Evolutionary conservation across 441 rosid species (phyloP).

Genomic region (Populus trichocarpa): DNA sequence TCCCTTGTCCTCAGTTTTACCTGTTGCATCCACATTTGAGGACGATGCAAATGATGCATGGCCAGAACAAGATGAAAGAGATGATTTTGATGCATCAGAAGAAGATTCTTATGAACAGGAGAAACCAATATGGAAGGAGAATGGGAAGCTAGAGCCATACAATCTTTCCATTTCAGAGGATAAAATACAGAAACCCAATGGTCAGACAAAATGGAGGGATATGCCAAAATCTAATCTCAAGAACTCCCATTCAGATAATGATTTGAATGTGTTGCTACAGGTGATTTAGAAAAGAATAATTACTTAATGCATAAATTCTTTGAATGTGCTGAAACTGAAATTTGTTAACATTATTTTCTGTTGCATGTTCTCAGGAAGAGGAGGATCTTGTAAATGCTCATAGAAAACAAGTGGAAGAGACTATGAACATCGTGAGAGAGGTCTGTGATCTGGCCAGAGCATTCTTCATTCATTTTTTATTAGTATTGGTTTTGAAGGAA

Average conservation of each 20-base stretch:
- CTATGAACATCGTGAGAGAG: constrained; percentile 64
- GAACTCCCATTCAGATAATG: constrained; percentile 45
- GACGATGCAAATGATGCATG: constrained; percentile 69
- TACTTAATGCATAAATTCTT: neutral
- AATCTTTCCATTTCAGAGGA: constrained; percentile 42
- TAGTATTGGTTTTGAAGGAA: neutral
- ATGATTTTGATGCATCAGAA: constrained; percentile 68
- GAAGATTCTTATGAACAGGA: constrained; percentile 66
- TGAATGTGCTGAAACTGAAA: neutral
- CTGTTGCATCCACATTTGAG: constrained; percentile 52
- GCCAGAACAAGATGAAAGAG: constrained; percentile 71
- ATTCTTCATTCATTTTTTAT: neutral
- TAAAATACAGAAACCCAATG: constrained; percentile 49
- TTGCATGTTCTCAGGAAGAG: constrained; percentile 47
- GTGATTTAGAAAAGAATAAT: constrained; percentile 20
- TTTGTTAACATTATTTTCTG: neutral
- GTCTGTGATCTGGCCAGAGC: constrained; percentile 23
- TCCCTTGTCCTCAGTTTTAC: constrained; percentile 64
- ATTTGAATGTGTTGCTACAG: constrained; percentile 57
- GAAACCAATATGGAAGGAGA: constrained; percentile 68
- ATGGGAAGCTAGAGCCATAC: constrained; percentile 56
- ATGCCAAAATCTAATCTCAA: constrained; percentile 47
- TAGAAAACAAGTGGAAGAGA: constrained; percentile 61
- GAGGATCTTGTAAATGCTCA: constrained; percentile 69
- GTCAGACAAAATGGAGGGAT: constrained; percentile 51